phyloP scores from a whole-genome alignment of 2,329 filamentous ascomycete species.

The Lizonia empirigonia region DNA sequence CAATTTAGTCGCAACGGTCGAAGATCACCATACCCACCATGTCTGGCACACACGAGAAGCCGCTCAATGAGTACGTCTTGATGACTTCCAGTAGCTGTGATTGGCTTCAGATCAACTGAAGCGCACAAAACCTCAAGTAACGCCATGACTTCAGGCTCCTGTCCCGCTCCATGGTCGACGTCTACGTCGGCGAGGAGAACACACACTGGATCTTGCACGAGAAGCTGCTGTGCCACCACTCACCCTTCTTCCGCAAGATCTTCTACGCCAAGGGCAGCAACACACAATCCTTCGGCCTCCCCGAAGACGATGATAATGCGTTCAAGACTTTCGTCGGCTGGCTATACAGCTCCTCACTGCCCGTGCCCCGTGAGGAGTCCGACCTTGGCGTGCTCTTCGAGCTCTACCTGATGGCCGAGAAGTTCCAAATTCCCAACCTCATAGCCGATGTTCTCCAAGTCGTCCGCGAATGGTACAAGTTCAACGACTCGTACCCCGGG shows the following conservation, averaged over 20 bases:
- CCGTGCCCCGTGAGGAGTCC: constrained; percentile 55
- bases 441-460: constrained; percentile 56
- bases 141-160: constrained; percentile 52
- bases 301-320: constrained; percentile 58
- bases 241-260: constrained; percentile 59
- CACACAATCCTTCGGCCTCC: constrained; percentile 54
- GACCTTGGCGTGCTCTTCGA: constrained; percentile 59
- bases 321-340: constrained; percentile 60
- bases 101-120: not conserved
- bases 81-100: not conserved
- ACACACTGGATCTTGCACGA: constrained; percentile 63
- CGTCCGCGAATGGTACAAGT: constrained; percentile 59
- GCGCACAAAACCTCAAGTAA: not conserved
- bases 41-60: constrained; percentile 37
- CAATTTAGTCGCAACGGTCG: constrained; percentile 26
- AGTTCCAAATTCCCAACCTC: constrained; percentile 57
- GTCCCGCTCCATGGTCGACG: constrained; percentile 60
- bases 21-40: constrained; percentile 27
- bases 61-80: constrained; percentile 42
- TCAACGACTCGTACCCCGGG: constrained; percentile 58
- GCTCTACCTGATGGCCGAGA: constrained; percentile 61
- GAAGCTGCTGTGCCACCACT: constrained; percentile 61
- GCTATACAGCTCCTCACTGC: constrained; percentile 59
- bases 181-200: constrained; percentile 61
- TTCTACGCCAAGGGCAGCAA: constrained; percentile 52